A percentile compares a stretch with the other conserved stretches of the same genome.
Evolutionary conservation across 805 yeast species (phyloP).

Genomic region (Ogataea ganodermae): DNA sequence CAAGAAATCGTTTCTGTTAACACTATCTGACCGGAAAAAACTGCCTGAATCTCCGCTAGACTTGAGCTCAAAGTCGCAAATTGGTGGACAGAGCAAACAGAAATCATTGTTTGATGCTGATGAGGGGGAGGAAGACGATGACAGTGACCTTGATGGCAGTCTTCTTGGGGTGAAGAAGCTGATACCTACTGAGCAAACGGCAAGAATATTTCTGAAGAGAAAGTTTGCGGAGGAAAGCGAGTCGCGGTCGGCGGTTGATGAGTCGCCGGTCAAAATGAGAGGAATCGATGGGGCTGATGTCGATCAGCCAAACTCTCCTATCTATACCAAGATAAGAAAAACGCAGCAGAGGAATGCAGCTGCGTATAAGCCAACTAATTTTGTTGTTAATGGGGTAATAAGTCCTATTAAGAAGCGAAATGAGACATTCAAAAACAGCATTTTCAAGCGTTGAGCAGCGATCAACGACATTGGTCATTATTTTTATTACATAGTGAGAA

Average conservation of each 20-base stretch:
- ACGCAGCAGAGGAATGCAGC: constrained; percentile 11
- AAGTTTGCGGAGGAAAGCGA: constrained; percentile 10
- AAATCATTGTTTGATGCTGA: constrained; percentile 15
- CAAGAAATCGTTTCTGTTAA: constrained; percentile 5
- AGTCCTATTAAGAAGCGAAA: constrained; percentile 30
- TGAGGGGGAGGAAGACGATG: constrained; percentile 11
- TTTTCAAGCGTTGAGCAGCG: constrained; percentile 13
- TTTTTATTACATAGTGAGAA: neutral
- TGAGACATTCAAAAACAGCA: constrained; percentile 19
- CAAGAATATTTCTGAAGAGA: constrained; percentile 11
- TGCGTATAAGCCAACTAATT: constrained; percentile 6
- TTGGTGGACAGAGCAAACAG: neutral
- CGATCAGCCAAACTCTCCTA: constrained; percentile 20
- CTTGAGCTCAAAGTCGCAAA: neutral
- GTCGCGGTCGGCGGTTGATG: constrained; percentile 2
- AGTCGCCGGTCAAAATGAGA: constrained; percentile 15
- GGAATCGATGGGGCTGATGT: constrained; percentile 5
- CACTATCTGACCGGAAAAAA: constrained; percentile 12
- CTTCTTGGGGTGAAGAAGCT: constrained; percentile 1
- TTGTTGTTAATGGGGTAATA: constrained; percentile 8
- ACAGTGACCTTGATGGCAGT: constrained; percentile 5
- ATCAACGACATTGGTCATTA: neutral
- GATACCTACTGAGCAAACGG: neutral
- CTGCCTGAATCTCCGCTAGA: constrained; percentile 1
- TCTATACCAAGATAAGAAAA: constrained; percentile 22